Conservation (phyloP, 139 green algal genomes). For the Edaphochlamys debaryana region DNA sequence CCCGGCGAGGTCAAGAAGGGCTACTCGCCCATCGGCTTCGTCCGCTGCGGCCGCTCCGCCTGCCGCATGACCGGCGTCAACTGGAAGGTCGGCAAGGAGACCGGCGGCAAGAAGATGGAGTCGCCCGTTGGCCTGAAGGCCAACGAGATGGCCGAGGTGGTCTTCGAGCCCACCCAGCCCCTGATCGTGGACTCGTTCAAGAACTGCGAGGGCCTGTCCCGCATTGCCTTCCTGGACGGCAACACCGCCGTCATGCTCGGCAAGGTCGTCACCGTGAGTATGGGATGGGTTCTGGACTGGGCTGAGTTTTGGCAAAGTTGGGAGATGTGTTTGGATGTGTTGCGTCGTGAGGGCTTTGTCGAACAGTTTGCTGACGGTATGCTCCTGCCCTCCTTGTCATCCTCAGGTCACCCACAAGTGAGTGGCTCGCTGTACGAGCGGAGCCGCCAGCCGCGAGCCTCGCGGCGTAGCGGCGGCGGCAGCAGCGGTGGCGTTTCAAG, state of each 20-base stretch:
- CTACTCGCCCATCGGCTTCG: conserved; percentile 94
- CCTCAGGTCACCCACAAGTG: too few relatives aligned
- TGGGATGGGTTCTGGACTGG: too few relatives aligned
- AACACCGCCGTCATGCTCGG: conserved; percentile 97
- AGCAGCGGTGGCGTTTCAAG: too few relatives aligned
- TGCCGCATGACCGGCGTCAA: conserved; percentile 87
- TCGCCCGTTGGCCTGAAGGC: conserved; percentile 87
- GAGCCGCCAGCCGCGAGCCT: too few relatives aligned
- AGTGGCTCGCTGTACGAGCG: too few relatives aligned
- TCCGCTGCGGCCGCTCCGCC: conserved; percentile 88
- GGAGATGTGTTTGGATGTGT: too few relatives aligned
- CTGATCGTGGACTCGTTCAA: conserved; percentile 93
- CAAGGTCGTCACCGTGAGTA: conserved; percentile 84
- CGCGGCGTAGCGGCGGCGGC: too few relatives aligned
- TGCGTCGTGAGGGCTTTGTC: too few relatives aligned
- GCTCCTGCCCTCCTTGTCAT: too few relatives aligned
- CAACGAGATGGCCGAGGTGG: conserved; percentile 91
- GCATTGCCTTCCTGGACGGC: conserved; percentile 94
- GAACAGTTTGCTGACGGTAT: too few relatives aligned
- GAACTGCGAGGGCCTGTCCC: conserved; percentile 92
- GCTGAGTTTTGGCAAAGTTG: too few relatives aligned
- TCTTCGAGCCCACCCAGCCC: conserved; percentile 89
- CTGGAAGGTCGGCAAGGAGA: conserved; percentile 97
- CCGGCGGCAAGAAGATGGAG: conserved; percentile 94
- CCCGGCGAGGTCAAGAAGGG: conserved; percentile 91